Evolutionary conservation across 805 yeast genomes (phyloP).

Genomic region (Metschnikowia cubensis): DNA sequence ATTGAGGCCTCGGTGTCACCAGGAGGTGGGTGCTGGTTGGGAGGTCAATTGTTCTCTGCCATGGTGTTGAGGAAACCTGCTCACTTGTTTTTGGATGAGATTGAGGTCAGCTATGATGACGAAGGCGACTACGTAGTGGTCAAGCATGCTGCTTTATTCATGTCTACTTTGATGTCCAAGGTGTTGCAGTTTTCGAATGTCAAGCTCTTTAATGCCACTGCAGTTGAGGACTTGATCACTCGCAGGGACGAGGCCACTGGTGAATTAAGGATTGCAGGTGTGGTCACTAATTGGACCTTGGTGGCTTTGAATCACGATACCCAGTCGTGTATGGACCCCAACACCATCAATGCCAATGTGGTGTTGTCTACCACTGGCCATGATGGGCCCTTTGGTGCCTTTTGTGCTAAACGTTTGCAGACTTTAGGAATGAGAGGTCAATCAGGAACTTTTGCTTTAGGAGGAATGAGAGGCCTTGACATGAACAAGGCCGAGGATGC

Average conservation of each 20-base stretch:
- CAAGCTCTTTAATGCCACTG: slow-evolving; percentile 74
- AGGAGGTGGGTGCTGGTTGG: slow-evolving; percentile 79
- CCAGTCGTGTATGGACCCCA: slow-evolving; percentile 81
- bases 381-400: slow-evolving; percentile 82
- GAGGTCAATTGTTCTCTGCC: slow-evolving; percentile 73
- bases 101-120: slow-evolving; percentile 66
- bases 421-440: slow-evolving; percentile 27
- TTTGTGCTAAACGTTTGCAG: slow-evolving; percentile 62
- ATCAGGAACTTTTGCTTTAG: slow-evolving; percentile 33
- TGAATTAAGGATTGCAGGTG: slow-evolving; percentile 67
- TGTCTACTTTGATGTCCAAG: slow-evolving; percentile 65
- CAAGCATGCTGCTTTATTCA: slow-evolving; percentile 75
- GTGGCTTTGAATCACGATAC: slow-evolving; percentile 72
- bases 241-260: slow-evolving; percentile 56
- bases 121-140: slow-evolving; percentile 79
- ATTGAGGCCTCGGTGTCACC: slow-evolving; percentile 73
- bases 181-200: slow-evolving; percentile 70
- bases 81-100: slow-evolving; percentile 59
- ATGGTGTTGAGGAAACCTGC: slow-evolving; percentile 81
- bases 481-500: slow-evolving; percentile 77
- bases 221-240: slow-evolving; percentile 76
- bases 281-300: slow-evolving; percentile 79
- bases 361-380: slow-evolving; percentile 75
- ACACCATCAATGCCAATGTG: slow-evolving; percentile 63
- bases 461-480: slow-evolving; percentile 75